Conservation (phyloP, 176 grass and related monocot genomes). For the Phoenix roebelenii region DNA sequence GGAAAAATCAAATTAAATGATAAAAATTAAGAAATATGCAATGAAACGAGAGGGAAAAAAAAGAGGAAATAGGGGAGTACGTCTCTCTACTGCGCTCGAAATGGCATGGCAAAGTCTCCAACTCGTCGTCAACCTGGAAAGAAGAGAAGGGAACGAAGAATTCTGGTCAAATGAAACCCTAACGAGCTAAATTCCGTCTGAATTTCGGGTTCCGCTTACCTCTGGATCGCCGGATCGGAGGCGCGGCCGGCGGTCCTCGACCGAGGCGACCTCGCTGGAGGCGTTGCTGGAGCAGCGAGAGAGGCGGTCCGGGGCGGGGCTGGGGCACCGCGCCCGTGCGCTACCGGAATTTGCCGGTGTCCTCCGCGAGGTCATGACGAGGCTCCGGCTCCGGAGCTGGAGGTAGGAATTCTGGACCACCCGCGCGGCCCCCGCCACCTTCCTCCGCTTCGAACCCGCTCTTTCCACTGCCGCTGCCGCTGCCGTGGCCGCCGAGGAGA, state of each 20-base stretch:
- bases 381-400: constrained; percentile 11
- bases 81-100: constrained; percentile 3
- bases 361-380: constrained; percentile 6
- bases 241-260: not conserved
- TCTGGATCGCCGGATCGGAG: not conserved
- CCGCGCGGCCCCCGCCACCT: not conserved
- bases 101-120: not conserved
- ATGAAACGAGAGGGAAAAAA: no score
- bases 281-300: constrained; percentile 15
- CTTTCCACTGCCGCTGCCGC: not conserved
- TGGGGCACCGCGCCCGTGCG: not conserved
- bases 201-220: not conserved
- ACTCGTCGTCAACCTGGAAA: not conserved
- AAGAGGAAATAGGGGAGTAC: not conserved
- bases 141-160: not conserved
- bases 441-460: not conserved
- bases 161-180: not conserved
- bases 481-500: not conserved
- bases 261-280: not conserved
- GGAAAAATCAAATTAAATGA: not conserved
- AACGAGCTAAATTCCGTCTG: not conserved
- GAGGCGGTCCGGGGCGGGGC: not conserved
- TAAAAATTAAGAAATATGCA: not conserved
- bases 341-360: not conserved
- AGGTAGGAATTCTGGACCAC: constrained; percentile 6